These are phyloP conservation scores for Metschnikowia baotianmanensis DNA, from an alignment of 805 yeast species.

Conservation along the genomic window DNA sequence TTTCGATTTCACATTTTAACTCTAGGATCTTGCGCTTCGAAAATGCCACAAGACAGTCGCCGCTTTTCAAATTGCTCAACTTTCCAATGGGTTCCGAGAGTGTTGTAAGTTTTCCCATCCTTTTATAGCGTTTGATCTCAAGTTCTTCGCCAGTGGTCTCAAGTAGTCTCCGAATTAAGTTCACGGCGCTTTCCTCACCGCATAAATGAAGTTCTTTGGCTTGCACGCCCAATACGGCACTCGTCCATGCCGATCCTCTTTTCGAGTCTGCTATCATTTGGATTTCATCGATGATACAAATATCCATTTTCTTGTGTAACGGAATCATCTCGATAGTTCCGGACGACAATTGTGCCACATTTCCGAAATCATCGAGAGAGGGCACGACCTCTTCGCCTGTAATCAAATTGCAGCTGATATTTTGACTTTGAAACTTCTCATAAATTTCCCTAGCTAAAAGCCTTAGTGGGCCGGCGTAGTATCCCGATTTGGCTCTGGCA, in stretches of 20 bases:
- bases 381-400: conserved; percentile 95
- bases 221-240: conserved; percentile 79
- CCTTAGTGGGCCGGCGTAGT: conserved; percentile 92
- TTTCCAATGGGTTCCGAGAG: conserved; percentile 35
- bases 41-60: conserved; percentile 90
- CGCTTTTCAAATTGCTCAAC: conserved; percentile 48
- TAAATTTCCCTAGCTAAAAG: conserved; percentile 88
- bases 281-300: conserved; percentile 91
- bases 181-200: conserved; percentile 88
- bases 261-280: conserved; percentile 83
- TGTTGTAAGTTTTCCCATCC: conserved; percentile 70
- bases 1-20: conserved; percentile 68
- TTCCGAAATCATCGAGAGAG: conserved; percentile 66
- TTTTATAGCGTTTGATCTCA: conserved; percentile 63
- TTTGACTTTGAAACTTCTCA: conserved; percentile 69
- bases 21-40: conserved; percentile 71
- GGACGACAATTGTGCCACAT: conserved; percentile 69
- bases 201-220: conserved; percentile 89
- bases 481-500: conserved; percentile 66
- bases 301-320: conserved; percentile 64
- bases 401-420: conserved; percentile 71
- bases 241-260: conserved; percentile 95
- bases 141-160: conserved; percentile 77
- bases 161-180: conserved; percentile 57
- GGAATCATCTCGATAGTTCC: conserved; percentile 96